Evolutionary conservation across 2,329 filamentous ascomycete genomes (phyloP).

Genomic region (Aspergillus melleus): DNA sequence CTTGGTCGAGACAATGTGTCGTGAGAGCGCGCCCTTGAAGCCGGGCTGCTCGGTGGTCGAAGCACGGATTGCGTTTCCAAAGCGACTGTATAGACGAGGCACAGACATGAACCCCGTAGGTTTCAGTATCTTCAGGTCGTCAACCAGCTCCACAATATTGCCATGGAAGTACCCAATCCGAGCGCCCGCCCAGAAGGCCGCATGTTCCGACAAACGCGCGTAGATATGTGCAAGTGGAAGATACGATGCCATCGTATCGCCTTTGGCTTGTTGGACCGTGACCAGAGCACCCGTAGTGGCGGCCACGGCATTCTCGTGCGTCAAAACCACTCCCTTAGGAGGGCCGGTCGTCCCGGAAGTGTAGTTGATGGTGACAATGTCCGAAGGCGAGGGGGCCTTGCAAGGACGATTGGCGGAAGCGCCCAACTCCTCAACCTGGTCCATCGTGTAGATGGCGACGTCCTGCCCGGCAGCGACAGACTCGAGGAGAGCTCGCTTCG

Average conservation of each 20-base stretch:
- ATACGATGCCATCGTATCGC: slow-evolving; percentile 78
- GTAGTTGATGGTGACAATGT: slow-evolving; percentile 75
- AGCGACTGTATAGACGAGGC: slow-evolving; percentile 86
- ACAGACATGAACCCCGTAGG: slow-evolving; percentile 86
- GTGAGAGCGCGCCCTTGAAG: slow-evolving; percentile 76
- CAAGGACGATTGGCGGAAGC: slow-evolving; percentile 67
- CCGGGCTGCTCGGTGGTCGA: slow-evolving; percentile 78
- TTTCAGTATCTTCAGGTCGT: slow-evolving; percentile 84
- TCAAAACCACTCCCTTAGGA: slow-evolving; percentile 68
- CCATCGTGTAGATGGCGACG: slow-evolving; percentile 75
- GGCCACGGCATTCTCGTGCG: slow-evolving; percentile 77
- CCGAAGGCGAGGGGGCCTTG: slow-evolving; percentile 70
- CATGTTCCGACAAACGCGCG: slow-evolving; percentile 79
- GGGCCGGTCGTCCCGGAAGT: slow-evolving; percentile 65
- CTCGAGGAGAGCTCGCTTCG: slow-evolving; percentile 77
- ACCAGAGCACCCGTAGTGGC: slow-evolving; percentile 64
- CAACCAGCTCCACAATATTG: slow-evolving; percentile 79
- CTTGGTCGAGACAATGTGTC: slow-evolving; percentile 78
- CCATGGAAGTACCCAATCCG: slow-evolving; percentile 92
- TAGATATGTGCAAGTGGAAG: slow-evolving; percentile 94
- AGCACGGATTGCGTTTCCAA: slow-evolving; percentile 77
- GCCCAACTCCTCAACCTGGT: slow-evolving; percentile 79
- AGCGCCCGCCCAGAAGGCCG: slow-evolving; percentile 68
- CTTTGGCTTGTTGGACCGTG: slow-evolving; percentile 51
- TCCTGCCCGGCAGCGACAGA: slow-evolving; percentile 71